These are phyloP conservation scores for Vicia sativa DNA, from an alignment of 306 rosid species.

Conservation along the genomic window DNA sequence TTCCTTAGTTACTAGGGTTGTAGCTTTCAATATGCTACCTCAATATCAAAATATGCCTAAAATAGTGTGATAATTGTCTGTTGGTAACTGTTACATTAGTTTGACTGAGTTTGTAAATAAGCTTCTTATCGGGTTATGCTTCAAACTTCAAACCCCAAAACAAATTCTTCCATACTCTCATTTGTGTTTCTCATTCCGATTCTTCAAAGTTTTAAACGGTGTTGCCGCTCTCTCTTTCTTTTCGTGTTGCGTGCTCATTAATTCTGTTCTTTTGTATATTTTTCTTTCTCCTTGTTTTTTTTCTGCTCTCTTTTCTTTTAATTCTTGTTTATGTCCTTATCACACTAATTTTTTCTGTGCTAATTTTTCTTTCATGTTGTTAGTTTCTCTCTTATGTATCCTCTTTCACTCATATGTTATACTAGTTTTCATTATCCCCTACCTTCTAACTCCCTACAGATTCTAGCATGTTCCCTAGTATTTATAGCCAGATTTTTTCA, in stretches of 20 bases:
- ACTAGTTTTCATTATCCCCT: not conserved
- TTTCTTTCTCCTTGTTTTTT: too few relatives aligned
- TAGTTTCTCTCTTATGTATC: not conserved
- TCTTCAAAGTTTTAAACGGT: not conserved
- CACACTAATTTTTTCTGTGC: not conserved
- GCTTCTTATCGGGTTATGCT: not conserved
- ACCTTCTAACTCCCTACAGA: not conserved
- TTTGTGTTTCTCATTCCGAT: not conserved
- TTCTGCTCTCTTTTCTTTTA: not conserved
- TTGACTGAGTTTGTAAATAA: not conserved
- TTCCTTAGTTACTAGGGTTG: not conserved
- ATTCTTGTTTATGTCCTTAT: not conserved
- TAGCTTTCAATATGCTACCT: constrained; percentile 2
- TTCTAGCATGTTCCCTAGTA: not conserved
- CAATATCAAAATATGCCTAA: not conserved
- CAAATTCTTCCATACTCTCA: not conserved
- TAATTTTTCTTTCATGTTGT: not conserved
- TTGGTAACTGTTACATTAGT: not conserved
- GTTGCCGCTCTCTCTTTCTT: not conserved
- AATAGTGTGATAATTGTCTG: not conserved
- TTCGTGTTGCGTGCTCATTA: not conserved
- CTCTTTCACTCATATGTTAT: not conserved
- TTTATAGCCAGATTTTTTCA: too few relatives aligned
- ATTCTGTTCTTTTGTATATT: not conserved
- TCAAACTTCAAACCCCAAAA: not conserved